Conservation (phyloP, 2,329 filamentous ascomycete species). For the Fusarium staphyleae region DNA sequence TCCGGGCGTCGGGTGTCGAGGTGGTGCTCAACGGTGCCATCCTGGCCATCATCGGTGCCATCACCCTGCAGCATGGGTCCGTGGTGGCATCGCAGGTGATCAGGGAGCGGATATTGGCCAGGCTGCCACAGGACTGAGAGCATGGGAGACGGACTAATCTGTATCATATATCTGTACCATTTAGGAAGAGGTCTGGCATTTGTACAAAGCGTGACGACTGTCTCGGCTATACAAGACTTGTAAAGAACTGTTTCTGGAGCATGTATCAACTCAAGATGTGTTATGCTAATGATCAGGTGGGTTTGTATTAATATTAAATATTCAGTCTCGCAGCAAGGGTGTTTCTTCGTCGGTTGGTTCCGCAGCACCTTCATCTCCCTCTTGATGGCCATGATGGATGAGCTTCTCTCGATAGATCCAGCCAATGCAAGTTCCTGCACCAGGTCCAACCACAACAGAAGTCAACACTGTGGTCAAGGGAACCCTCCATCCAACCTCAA, state of each 20-base stretch:
- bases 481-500: slow-evolving; percentile 56
- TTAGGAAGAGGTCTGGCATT: slow-evolving; percentile 38
- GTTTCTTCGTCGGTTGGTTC: slow-evolving; percentile 44
- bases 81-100: slow-evolving; percentile 77
- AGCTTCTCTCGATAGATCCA: slow-evolving; percentile 52
- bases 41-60: slow-evolving; percentile 85
- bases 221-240: slow-evolving; percentile 25
- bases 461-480: slow-evolving; percentile 44
- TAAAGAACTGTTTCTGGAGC: slow-evolving; percentile 18
- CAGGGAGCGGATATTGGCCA: slow-evolving; percentile 74
- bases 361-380: slow-evolving; percentile 20
- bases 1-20: slow-evolving; percentile 75
- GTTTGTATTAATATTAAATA: slow-evolving; percentile 21
- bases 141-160: slow-evolving; percentile 34
- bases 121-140: slow-evolving; percentile 36
- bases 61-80: slow-evolving; percentile 87
- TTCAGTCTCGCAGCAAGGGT: slow-evolving; percentile 44
- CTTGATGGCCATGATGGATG: slow-evolving; percentile 38
- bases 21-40: slow-evolving; percentile 78
- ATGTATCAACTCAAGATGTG: neutral
- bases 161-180: slow-evolving; percentile 43
- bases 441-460: slow-evolving; percentile 47
- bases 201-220: slow-evolving; percentile 39
- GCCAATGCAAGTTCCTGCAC: slow-evolving; percentile 48
- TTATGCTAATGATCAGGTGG: slow-evolving; percentile 32